Percentiles rank a stretch among this genome's conserved stretches.
These are phyloP conservation scores for Penicillium sp. DNA, from an alignment of 2,329 filamentous ascomycete genomes.

Conservation along the genomic window DNA sequence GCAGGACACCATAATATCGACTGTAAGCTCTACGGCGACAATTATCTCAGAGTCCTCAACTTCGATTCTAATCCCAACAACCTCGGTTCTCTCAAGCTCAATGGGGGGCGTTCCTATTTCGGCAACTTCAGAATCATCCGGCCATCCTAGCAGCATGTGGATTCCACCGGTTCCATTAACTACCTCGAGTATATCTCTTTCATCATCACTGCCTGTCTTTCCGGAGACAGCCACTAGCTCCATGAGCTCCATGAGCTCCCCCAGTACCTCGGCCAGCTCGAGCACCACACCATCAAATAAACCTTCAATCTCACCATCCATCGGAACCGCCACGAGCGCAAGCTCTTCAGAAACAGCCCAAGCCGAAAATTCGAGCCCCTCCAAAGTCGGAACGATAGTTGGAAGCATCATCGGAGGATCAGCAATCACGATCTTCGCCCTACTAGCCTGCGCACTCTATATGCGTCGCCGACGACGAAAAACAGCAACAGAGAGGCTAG, in stretches of 20 bases:
- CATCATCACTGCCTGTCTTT: neutral
- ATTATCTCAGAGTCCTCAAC: neutral
- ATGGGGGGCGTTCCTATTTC: neutral
- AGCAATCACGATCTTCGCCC: slow-evolving; percentile 24
- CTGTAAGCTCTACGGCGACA: neutral
- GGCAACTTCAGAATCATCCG: neutral
- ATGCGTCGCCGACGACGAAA: slow-evolving; percentile 25
- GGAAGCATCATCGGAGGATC: slow-evolving; percentile 32
- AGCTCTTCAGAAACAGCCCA: neutral
- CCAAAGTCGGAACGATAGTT: slow-evolving; percentile 26
- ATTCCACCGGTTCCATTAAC: neutral
- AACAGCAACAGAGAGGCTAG: neutral
- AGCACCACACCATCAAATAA: neutral
- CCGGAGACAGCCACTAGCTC: neutral
- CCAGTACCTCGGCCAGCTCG: neutral
- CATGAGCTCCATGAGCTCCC: neutral
- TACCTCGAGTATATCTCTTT: neutral
- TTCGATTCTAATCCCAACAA: neutral
- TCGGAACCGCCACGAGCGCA: neutral
- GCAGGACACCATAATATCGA: neutral
- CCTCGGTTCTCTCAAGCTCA: neutral
- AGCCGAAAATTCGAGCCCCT: neutral
- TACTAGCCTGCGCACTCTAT: slow-evolving; percentile 27
- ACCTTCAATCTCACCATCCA: neutral
- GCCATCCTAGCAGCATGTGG: neutral